A percentile compares a stretch with the other conserved stretches of the same genome.
These are phyloP conservation scores for Alternaria sp. DNA, from an alignment of 2,329 filamentous ascomycete genomes.

Conservation along the genomic window DNA sequence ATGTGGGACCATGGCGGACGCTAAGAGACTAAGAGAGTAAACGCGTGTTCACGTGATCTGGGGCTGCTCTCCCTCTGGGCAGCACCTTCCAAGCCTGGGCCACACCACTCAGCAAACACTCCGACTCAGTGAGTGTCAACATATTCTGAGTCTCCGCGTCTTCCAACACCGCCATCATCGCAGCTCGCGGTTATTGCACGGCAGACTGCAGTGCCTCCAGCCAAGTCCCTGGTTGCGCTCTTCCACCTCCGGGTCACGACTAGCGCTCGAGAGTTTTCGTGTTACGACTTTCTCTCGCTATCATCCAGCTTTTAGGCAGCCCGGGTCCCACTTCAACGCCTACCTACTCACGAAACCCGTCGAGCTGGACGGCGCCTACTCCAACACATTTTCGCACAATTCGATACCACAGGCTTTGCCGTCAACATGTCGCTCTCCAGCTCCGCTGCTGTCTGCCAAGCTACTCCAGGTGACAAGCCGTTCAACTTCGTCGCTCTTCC, in stretches of 20 bases:
- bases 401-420: not conserved
- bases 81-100: not conserved
- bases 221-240: not conserved
- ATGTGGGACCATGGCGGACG: not conserved
- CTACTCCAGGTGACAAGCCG: not conserved
- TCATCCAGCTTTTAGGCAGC: not conserved
- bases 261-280: not conserved
- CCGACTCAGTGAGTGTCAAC: not conserved
- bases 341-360: not conserved
- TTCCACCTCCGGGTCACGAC: not conserved
- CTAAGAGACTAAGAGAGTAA: not conserved
- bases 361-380: not conserved
- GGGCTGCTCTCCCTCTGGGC: not conserved
- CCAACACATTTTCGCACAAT: not conserved
- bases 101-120: not conserved
- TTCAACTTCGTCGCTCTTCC: not conserved
- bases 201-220: not conserved
- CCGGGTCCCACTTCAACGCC: fast-evolving
- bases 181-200: not conserved
- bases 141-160: not conserved
- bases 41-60: not conserved
- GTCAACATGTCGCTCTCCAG: not conserved
- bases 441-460: not conserved
- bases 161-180: not conserved
- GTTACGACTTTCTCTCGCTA: not conserved